phyloP scores from a whole-genome alignment of 805 yeast genomes.

The Metschnikowia koreensis region DNA sequence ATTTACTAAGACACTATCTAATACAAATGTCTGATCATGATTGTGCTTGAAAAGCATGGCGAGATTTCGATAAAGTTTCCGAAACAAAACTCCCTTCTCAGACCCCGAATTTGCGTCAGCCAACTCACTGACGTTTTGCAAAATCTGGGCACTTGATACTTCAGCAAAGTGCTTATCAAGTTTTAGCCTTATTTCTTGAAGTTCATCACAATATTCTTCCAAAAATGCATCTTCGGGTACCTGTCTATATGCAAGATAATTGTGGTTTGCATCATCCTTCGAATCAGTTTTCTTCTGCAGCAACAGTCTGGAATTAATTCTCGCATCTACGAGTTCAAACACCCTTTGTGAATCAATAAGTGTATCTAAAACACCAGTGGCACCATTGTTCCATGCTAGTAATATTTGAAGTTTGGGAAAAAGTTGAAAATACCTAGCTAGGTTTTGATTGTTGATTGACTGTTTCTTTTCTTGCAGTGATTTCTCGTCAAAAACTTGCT shows the following conservation, averaged over 20 bases:
- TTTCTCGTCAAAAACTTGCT: conserved; percentile 1
- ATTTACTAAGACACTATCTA: conserved; percentile 35
- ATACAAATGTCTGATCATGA: conserved; percentile 29
- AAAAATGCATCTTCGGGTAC: conserved; percentile 33
- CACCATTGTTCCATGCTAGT: conserved; percentile 48
- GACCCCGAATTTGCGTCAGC: background rate
- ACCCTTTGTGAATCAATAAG: conserved; percentile 46
- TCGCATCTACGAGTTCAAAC: conserved; percentile 19
- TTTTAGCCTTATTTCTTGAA: conserved; percentile 22
- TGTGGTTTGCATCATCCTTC: background rate
- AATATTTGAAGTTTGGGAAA: conserved; percentile 10
- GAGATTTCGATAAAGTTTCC: conserved; percentile 33
- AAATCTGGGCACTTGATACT: conserved; percentile 13
- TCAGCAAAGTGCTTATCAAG: conserved; percentile 21
- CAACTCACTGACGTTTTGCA: conserved; percentile 18
- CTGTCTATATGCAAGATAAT: conserved; percentile 21
- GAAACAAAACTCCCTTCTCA: conserved; percentile 22
- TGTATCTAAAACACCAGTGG: conserved; percentile 57
- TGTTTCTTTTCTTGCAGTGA: background rate
- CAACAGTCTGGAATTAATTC: background rate
- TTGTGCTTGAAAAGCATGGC: conserved; percentile 33
- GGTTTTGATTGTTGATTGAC: conserved; percentile 1
- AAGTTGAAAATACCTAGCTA: conserved; percentile 6
- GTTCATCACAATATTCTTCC: conserved; percentile 34
- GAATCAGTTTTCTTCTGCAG: background rate